Evolutionary conservation across 306 rosid species (phyloP).

Genomic region (Acmispon strigosus): DNA sequence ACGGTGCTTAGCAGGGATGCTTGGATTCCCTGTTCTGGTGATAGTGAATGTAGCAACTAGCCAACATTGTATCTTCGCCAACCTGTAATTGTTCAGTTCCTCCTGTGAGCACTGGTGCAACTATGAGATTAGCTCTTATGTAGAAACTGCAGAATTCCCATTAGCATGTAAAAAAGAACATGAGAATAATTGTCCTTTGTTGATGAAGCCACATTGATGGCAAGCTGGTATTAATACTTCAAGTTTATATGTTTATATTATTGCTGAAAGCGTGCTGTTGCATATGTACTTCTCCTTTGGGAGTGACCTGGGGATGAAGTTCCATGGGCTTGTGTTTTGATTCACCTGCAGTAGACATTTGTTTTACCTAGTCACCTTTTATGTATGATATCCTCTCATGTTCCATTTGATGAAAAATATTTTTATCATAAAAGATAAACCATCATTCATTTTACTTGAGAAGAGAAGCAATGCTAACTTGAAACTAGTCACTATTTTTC

Average conservation of each 20-base stretch:
- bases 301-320: background rate
- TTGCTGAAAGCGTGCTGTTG: conserved; percentile 5
- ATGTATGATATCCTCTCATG: no score
- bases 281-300: background rate
- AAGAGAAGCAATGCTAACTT: no score
- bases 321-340: background rate
- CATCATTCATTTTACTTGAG: no score
- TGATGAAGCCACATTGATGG: conserved; percentile 1
- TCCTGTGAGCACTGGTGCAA: conserved; percentile 17
- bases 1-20: conserved; percentile 40
- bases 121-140: background rate
- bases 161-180: conserved; percentile 8
- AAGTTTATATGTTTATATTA: background rate
- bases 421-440: no score
- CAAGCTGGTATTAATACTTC: background rate
- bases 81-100: conserved; percentile 7
- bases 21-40: background rate
- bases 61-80: background rate
- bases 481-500: no score
- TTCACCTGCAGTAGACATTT: background rate
- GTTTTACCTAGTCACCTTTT: no score
- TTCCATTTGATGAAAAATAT: no score
- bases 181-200: conserved; percentile 3
- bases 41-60: background rate
- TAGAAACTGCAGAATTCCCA: background rate